A percentile compares a stretch with the other conserved stretches of the same genome.
phyloP scores from a whole-genome alignment of 371 early-diverging fungal genomes.

The Circinella umbellata region DNA sequence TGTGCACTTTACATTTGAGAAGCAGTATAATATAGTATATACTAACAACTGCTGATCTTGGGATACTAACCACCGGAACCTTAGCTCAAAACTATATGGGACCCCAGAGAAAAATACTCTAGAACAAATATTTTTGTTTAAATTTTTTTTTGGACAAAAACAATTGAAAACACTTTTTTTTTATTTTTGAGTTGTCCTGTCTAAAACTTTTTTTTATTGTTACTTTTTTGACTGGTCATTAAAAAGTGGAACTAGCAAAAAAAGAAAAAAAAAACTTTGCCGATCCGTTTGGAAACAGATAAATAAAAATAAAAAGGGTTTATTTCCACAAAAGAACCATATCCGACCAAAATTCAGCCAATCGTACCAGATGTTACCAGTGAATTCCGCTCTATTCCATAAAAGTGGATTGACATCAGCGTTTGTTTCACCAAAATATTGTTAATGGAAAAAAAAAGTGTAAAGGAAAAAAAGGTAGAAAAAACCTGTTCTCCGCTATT shows the following conservation, averaged over 20 bases:
- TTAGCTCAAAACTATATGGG: neutral
- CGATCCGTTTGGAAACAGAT: too few species aligned
- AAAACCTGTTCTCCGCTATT: neutral
- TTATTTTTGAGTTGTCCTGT: too few species aligned
- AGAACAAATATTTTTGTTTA: too few species aligned
- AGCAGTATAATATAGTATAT: conserved; percentile 21
- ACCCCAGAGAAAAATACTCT: too few species aligned
- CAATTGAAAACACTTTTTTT: too few species aligned
- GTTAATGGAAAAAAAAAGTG: too few species aligned
- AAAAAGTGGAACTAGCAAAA: neutral
- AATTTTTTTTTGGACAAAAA: too few species aligned
- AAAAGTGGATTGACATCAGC: conserved; percentile 19
- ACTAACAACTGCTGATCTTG: conserved; percentile 1
- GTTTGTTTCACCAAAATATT: conserved; percentile 8
- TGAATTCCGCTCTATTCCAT: conserved; percentile 11
- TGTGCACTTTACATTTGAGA: conserved; percentile 18
- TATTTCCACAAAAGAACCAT: neutral
- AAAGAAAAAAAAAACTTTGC: neutral
- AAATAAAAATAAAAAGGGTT: neutral
- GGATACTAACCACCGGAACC: neutral
- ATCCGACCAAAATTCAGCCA: conserved; percentile 1
- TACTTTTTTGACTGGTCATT: neutral
- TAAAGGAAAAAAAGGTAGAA: neutral
- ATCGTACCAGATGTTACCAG: conserved; percentile 6
- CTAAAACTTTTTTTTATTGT: too few species aligned